phyloP scores from a whole-genome alignment of 139 green algal genomes.

The Microglena sp. region DNA sequence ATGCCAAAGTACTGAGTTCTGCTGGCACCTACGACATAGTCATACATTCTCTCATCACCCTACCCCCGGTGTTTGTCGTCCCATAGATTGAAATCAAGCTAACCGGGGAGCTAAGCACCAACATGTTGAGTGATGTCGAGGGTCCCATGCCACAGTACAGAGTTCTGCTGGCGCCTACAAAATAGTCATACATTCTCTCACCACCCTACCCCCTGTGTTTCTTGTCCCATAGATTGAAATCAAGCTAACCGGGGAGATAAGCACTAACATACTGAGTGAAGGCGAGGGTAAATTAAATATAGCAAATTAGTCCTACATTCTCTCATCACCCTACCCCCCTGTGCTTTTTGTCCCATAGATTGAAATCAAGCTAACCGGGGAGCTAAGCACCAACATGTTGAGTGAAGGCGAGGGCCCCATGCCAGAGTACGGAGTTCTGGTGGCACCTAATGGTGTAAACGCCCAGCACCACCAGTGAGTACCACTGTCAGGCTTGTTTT shows the following conservation, averaged over 20 bases:
- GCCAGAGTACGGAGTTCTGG: slow-evolving; percentile 42
- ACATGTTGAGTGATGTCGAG: too few species aligned
- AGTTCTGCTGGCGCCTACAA: too few species aligned
- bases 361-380: slow-evolving; percentile 58
- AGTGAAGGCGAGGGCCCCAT: slow-evolving; percentile 24
- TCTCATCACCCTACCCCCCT: slow-evolving; percentile 28
- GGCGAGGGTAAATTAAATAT: too few species aligned
- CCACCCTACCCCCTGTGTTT: slow-evolving; percentile 28
- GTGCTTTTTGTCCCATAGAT: slow-evolving; percentile 12
- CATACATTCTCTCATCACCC: too few species aligned
- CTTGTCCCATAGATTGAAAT: slow-evolving; percentile 36
- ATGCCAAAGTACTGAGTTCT: too few species aligned
- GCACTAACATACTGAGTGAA: slow-evolving; percentile 42
- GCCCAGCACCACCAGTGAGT: slow-evolving; percentile 62
- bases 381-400: slow-evolving; percentile 58
- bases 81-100: slow-evolving; percentile 57
- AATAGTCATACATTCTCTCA: too few species aligned
- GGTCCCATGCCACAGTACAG: too few species aligned
- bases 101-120: too few species aligned
- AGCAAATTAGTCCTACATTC: too few species aligned
- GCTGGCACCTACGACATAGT: too few species aligned
- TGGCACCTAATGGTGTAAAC: slow-evolving; percentile 55
- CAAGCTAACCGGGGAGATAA: slow-evolving; percentile 58
- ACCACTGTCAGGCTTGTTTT: too few species aligned
- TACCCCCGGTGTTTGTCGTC: slow-evolving; percentile 23